phyloP scores from a whole-genome alignment of 805 yeast species.

The Spathaspora girioi region DNA sequence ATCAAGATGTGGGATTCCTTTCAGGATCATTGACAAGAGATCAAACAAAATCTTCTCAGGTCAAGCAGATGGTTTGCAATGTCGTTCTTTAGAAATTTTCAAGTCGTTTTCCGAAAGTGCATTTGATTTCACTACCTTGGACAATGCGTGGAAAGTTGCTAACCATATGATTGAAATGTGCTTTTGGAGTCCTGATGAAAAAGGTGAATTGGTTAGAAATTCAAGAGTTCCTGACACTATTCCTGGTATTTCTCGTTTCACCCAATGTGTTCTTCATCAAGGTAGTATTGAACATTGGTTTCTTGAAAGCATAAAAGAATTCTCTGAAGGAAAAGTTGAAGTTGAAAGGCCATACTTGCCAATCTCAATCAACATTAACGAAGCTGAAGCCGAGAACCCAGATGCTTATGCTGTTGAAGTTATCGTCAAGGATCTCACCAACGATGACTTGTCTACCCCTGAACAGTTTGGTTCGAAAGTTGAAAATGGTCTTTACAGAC shows the following conservation, averaged over 20 bases:
- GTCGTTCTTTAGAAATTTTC: conserved; percentile 26
- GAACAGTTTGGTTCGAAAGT: conserved; percentile 14
- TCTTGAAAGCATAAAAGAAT: conserved; percentile 17
- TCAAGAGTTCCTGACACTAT: conserved; percentile 22
- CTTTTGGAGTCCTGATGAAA: conserved; percentile 25
- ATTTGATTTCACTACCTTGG: conserved; percentile 19
- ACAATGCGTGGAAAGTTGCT: conserved; percentile 20
- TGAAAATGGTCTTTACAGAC: conserved; percentile 23
- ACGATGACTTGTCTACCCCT: conserved; percentile 9
- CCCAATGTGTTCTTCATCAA: conserved; percentile 26
- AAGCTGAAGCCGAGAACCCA: conserved; percentile 6
- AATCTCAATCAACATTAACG: conserved; percentile 13
- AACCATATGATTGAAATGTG: conserved; percentile 25
- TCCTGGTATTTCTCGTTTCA: conserved; percentile 24
- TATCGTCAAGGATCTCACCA: conserved; percentile 10
- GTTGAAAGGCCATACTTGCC: conserved; percentile 18
- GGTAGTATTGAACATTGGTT: conserved; percentile 26
- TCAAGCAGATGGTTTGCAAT: conserved; percentile 33
- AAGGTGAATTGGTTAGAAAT: conserved; percentile 19
- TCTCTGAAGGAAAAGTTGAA: conserved; percentile 10
- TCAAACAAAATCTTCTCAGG: conserved; percentile 22
- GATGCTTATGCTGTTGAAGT: conserved; percentile 13
- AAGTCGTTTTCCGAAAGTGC: conserved; percentile 9
- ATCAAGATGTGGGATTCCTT: conserved; percentile 24
- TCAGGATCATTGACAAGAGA: conserved; percentile 27